A percentile compares a stretch with the other conserved stretches of the same genome.
These are phyloP conservation scores for Paracamarosporium sp. DNA, from an alignment of 2,329 filamentous ascomycete genomes.

Conservation along the genomic window DNA sequence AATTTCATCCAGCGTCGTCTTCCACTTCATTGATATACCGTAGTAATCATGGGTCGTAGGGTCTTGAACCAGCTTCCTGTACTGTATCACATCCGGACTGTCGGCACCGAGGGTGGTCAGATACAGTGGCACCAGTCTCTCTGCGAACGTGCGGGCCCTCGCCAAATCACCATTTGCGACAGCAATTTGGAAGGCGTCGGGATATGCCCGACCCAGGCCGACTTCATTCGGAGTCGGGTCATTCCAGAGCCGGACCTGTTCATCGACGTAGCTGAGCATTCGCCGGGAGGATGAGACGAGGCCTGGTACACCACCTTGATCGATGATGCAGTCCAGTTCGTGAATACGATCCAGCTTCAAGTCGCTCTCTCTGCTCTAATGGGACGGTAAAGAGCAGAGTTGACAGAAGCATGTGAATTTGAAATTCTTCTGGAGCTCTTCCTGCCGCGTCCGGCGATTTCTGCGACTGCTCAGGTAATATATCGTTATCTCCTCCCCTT, in stretches of 20 bases:
- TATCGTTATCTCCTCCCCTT: constrained; percentile 48
- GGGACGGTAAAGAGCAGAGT: constrained; percentile 44
- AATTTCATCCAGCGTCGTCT: constrained; percentile 21
- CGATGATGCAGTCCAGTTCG: constrained; percentile 30
- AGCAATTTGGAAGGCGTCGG: constrained; percentile 32
- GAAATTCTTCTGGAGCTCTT: constrained; percentile 36
- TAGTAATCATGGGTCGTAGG: constrained; percentile 19
- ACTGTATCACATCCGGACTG: constrained; percentile 22
- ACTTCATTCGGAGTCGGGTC: constrained; percentile 27
- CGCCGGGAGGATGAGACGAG: constrained; percentile 11
- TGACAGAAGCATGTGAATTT: constrained; percentile 44
- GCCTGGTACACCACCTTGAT: constrained; percentile 14
- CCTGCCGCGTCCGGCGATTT: constrained; percentile 28
- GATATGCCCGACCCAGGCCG: constrained; percentile 28
- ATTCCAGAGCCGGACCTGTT: constrained; percentile 32
- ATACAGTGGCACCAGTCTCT: constrained; percentile 19
- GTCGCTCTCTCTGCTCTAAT: constrained; percentile 42
- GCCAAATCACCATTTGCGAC: constrained; percentile 41
- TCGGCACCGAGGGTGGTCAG: constrained; percentile 21
- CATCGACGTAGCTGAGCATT: constrained; percentile 29
- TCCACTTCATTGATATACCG: constrained; percentile 30
- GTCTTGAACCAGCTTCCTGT: constrained; percentile 15
- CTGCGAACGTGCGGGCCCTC: constrained; percentile 37
- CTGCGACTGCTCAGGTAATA: constrained; percentile 34
- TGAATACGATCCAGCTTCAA: constrained; percentile 28